Evolutionary conservation across 139 green algal species (phyloP), one percentile per base, ranked within the genome.

Genomic region (Diplosphaera chodatii): DNA sequence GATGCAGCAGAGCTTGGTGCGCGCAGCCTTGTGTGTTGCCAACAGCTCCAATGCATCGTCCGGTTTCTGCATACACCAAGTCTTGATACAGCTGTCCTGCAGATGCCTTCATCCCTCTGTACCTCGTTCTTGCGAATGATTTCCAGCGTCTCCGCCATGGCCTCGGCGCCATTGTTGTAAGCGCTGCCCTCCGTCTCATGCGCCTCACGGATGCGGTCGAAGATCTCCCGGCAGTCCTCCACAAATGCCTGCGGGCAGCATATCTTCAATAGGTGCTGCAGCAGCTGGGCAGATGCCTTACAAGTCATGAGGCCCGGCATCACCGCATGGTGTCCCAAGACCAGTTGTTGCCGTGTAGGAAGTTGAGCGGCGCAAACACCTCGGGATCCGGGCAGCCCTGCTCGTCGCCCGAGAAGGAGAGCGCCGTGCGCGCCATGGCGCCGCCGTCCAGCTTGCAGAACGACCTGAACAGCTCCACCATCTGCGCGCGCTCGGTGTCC

Each of bases 131-230:
- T 69, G n/a, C 91, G 77, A 1, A 96, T 82, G 18, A 93, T 74
- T 69, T 97, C 89, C 66, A 97, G 71, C 23, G 93, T 82, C 0
- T 81, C 72, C 0, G 83, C 73, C 66, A 97, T 81, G 4, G 88
- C 89, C 16, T 93, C 89, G n/a, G 86, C 86, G 0, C 79, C 84
- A 65, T 81, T 86, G 16, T 68, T 74, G 40, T 81, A 83, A 16
- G 62, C 32, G 25, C 22, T 70, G 28, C 64, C 66, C 16, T 15
- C 37, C 1, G 30, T 67, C 48, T 77, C 27, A 22, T 32, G 28
- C 13, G 37, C 28, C 29, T 48, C 41, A 40, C 25, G 25, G 5
- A 70, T 63, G 3, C 28, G 32, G 25, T 33, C 34, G 28, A 70
- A 70, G 23, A 59, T 59, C 33, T 32, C 21, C 37, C 33, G 81